Evolutionary conservation across 1,139 yeast species (phyloP).

Genomic region (Geotrichum phurueaensis): DNA sequence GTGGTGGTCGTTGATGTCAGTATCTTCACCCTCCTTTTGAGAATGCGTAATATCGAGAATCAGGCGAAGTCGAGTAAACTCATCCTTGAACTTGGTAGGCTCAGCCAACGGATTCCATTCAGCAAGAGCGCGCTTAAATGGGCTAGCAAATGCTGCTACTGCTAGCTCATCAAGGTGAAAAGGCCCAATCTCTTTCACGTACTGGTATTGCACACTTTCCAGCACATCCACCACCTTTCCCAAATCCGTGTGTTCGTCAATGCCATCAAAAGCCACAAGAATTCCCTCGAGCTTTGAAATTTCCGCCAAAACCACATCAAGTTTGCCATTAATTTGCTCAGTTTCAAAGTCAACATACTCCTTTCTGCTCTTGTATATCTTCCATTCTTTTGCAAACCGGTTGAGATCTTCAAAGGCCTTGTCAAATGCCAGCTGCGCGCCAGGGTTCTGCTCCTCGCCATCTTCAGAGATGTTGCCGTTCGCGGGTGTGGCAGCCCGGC

Average conservation of each 20-base stretch:
- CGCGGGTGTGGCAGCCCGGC: background rate
- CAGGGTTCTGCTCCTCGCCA: background rate
- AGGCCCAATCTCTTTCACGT: constrained; percentile 21
- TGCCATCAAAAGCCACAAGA: constrained; percentile 21
- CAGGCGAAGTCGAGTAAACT: constrained; percentile 28
- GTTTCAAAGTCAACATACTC: constrained; percentile 25
- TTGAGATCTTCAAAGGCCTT: constrained; percentile 30
- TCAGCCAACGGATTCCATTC: constrained; percentile 39
- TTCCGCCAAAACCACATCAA: constrained; percentile 21
- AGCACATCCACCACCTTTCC: constrained; percentile 17
- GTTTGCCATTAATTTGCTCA: constrained; percentile 21
- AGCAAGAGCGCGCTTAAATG: constrained; percentile 26
- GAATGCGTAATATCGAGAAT: constrained; percentile 21
- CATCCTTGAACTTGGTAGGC: constrained; percentile 28
- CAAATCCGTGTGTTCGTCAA: constrained; percentile 19
- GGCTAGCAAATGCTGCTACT: constrained; percentile 32
- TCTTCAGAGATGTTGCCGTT: background rate
- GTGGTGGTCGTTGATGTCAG: background rate
- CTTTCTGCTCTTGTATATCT: constrained; percentile 24
- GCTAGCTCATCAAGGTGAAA: constrained; percentile 30
- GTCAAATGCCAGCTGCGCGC: constrained; percentile 20
- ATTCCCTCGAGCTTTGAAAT: constrained; percentile 18
- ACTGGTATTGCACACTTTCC: constrained; percentile 28
- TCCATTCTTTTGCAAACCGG: constrained; percentile 29
- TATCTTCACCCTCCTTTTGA: constrained; percentile 3